Evolutionary conservation across 495 filamentous ascomycete species (phyloP), one percentile per base, ranked within the genome.

Genomic region (Penicillium verhagenii): DNA sequence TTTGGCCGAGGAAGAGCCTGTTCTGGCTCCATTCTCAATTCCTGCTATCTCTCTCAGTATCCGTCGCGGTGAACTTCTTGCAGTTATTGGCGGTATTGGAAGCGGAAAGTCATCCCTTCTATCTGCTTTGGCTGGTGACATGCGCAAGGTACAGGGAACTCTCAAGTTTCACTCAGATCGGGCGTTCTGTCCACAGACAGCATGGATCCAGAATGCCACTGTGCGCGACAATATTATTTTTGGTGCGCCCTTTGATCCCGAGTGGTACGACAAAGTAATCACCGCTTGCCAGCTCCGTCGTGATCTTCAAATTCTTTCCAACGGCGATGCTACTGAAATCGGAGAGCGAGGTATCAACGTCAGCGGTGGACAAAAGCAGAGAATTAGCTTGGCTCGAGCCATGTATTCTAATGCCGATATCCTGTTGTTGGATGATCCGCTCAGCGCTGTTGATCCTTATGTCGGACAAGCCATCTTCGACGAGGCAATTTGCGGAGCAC

Each of bases 341-440:
- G 90, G 89, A 19, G 87, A 90, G 61, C 78, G 88, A 23, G 90
- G 90, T 33, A 90, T 91, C 61, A 91, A 87, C 2, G 80, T 93
- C 7, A 90, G 86, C 45, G 90, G 90, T 33, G 90, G 90, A 5
- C 90, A 93, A 65, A 91, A 91, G 60, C 86, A 90, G 64, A 77
- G 90, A 23, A 65, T 95, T 11, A 90, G 72, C 52, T 71, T 81
- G 43, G 79, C 78, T 33, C 66, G 77, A 21, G 79, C 79, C 16
- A 69, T 81, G 47, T 82, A 81, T 64, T 79, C 77, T 59, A 61
- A 72, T 38, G 68, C 74, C 20, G 73, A 77, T 42, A 74, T 79
- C 31, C 51, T 81, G 8, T 37, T 81, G n/a, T 63, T 82, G 66
- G 79, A 82, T 52, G 79, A 82, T 57, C 70, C 73, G 9, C 64